A percentile compares a stretch with the other conserved stretches of the same genome.
Conservation (phyloP, 1,284 basidiomycete genomes). For the Irpex sp. region DNA sequence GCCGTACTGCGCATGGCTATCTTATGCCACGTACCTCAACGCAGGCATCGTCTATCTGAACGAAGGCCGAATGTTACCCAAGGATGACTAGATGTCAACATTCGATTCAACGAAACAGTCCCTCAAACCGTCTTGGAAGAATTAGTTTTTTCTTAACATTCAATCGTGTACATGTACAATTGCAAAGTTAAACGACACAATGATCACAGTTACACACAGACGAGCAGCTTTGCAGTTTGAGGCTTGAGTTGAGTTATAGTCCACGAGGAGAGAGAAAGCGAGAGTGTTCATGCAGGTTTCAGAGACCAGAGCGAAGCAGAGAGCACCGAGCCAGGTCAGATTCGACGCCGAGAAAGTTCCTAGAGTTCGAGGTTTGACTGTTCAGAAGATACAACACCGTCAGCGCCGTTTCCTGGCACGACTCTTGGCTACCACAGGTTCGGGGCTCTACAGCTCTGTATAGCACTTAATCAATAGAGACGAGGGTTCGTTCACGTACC, state of each 20-base stretch:
- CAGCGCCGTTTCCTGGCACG: slow-evolving; percentile 7
- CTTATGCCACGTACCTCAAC: slow-evolving; percentile 71
- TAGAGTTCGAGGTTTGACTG: not conserved
- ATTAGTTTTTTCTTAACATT: not conserved
- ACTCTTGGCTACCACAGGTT: not conserved
- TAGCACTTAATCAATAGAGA: not conserved
- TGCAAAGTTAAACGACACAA: no score
- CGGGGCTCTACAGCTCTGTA: not conserved
- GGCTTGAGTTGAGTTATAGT: not conserved
- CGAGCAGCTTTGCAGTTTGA: not conserved
- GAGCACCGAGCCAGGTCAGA: not conserved
- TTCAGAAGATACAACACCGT: not conserved
- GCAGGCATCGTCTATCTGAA: slow-evolving; percentile 58
- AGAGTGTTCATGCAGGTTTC: not conserved
- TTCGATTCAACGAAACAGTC: not conserved
- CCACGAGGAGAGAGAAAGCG: not conserved
- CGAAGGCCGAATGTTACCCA: slow-evolving; percentile 17
- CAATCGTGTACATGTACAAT: no score
- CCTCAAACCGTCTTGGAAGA: not conserved
- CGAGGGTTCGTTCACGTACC: not conserved
- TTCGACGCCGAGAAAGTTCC: not conserved
- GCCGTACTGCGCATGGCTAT: slow-evolving; percentile 65
- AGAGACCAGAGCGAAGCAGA: not conserved
- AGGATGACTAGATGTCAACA: slow-evolving; percentile 5
- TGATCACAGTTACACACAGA: not conserved